Evolutionary conservation across 139 green algal species (phyloP), one percentile per base, ranked within the genome.

Genomic region (Chlorella sorokiniana): DNA sequence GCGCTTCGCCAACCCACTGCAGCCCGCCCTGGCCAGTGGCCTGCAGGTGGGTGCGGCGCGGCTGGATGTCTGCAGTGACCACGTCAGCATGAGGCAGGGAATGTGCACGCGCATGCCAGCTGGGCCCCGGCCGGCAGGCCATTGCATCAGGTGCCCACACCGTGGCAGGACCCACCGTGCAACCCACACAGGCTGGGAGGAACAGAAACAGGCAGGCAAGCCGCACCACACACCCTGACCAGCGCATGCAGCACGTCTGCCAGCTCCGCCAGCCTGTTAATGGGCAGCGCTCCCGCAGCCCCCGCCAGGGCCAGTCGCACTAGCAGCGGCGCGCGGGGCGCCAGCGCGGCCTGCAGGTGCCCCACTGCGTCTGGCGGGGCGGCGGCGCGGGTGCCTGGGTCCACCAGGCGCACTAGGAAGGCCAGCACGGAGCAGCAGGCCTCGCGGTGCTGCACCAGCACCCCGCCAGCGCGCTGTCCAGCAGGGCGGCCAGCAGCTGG

Each of bases 381-480:
- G 33, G 61, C 74, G 22, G 54, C 31, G 29, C 70, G 42, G 6
- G 78, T 84, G 62, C 69, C 78, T 0, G 88, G 85, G 56, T 88
- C 76, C 29, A 91, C 72, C 41, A 95, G 83, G 6, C 88, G 82
- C 44, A 81, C 48, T 5, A 96, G 40, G 76, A 96, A 95, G 56
- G 74, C 79, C n/a, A 94, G 82, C 10, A 93, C 86, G 48, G 75
- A 90, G 78, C 81, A 68, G 86, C 92, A 94, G 22, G 93, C 93
- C 74, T 97, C 93, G 5, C 91, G 88, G 84, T 94, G 91, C 85
- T 93, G 85, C 69, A 93, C 73, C 42, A 86, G 75, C 62, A 85
- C 7, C 90, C 87, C 48, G 86, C 82, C 64, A 88, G 77, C 25
- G 87, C 88, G 7, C 81, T 77, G 68, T 94, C 91, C 51, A 95